These are phyloP conservation scores for Eudorina sp. DNA, from an alignment of 139 green algal species.

Conservation along the genomic window DNA sequence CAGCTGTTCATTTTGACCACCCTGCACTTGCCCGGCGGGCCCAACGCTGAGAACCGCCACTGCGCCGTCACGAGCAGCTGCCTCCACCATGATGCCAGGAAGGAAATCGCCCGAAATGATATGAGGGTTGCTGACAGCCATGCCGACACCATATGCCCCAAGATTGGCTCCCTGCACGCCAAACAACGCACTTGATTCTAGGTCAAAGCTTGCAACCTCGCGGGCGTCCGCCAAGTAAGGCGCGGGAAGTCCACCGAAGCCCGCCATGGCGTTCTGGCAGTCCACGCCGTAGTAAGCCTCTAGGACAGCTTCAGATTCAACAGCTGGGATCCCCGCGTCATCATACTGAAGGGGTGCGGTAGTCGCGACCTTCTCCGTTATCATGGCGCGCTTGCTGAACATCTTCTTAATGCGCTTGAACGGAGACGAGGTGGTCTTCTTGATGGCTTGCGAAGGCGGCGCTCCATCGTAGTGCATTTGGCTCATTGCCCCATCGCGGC, in stretches of 20 bases:
- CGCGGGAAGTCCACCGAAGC: constrained; percentile 1
- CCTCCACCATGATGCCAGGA: constrained; percentile 1
- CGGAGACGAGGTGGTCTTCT: background rate
- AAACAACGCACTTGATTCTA: constrained; percentile 5
- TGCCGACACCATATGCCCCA: background rate
- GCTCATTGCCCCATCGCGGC: background rate
- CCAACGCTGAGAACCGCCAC: constrained; percentile 27
- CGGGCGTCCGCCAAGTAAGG: constrained; percentile 6
- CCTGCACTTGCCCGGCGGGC: constrained; percentile 1
- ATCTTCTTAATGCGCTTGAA: constrained; percentile 36
- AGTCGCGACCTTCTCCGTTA: background rate
- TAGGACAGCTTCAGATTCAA: background rate
- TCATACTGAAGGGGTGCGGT: background rate
- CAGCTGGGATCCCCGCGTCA: background rate
- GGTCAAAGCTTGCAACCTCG: background rate
- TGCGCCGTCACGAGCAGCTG: constrained; percentile 8
- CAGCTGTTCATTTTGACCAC: background rate
- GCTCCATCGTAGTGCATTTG: background rate
- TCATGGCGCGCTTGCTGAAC: constrained; percentile 5
- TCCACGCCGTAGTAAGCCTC: constrained; percentile 2
- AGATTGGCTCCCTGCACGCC: background rate
- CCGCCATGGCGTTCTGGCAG: background rate
- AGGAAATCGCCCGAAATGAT: background rate
- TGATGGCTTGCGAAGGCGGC: background rate
- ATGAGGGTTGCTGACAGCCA: background rate